Evolutionary conservation across 768 basidiomycete genomes (phyloP).

Genomic region (Lactarius hatsudake): DNA sequence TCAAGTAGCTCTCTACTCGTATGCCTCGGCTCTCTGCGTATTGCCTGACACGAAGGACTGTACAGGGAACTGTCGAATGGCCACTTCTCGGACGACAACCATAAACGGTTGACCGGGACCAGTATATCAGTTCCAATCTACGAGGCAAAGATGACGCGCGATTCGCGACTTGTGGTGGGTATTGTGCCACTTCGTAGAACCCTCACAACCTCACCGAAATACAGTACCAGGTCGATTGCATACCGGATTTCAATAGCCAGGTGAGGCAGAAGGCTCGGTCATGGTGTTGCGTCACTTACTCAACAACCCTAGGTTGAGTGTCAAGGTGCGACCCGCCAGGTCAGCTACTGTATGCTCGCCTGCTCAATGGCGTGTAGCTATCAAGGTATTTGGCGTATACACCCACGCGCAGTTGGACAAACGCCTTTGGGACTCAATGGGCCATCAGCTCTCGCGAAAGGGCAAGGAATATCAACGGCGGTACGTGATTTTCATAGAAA

Average conservation of each 20-base stretch:
- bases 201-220: constrained; percentile 1
- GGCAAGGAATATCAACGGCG: constrained; percentile 54
- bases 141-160: constrained; percentile 61
- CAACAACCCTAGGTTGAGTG: constrained; percentile 35
- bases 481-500: constrained; percentile 32
- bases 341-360: neutral
- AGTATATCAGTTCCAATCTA: constrained; percentile 54
- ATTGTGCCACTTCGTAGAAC: neutral
- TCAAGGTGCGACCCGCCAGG: constrained; percentile 35
- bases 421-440: constrained; percentile 47
- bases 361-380: constrained; percentile 33
- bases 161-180: constrained; percentile 26
- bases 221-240: constrained; percentile 32
- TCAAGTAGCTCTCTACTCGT: constrained; percentile 42
- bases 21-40: neutral
- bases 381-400: constrained; percentile 51
- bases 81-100: constrained; percentile 66
- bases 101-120: constrained; percentile 51
- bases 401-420: constrained; percentile 46
- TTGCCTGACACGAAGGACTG: neutral
- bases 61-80: constrained; percentile 66
- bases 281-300: no score
- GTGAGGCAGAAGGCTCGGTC: constrained; percentile 2
- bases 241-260: constrained; percentile 24
- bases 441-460: constrained; percentile 40